Conservation (phyloP, 148 eudicot species). For the Cornus controversa region DNA sequence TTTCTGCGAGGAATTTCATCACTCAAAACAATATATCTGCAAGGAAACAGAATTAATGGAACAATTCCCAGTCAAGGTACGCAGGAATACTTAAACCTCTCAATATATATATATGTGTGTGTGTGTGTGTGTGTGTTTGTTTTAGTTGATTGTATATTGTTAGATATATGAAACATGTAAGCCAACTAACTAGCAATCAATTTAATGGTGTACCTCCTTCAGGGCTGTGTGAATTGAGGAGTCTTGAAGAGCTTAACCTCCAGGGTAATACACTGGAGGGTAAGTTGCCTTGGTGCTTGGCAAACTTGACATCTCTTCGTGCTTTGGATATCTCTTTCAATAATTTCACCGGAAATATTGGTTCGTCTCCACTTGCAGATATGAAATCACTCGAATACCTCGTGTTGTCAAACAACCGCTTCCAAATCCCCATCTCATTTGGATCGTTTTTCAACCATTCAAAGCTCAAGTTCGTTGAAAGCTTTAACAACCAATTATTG, state of each 20-base stretch:
- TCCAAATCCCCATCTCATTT: constrained; percentile 19
- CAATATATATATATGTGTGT: too few species aligned
- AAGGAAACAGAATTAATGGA: background rate
- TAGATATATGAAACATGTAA: too few species aligned
- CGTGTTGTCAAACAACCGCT: constrained; percentile 1
- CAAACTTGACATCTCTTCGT: constrained; percentile 3
- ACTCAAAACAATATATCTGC: background rate
- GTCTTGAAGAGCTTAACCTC: background rate
- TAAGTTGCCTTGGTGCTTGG: background rate
- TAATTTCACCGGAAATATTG: background rate
- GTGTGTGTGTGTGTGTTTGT: too few species aligned
- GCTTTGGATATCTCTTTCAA: background rate
- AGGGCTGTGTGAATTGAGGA: background rate
- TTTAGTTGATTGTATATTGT: too few species aligned
- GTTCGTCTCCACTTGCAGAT: background rate
- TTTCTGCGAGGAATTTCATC: background rate
- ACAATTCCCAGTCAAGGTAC: background rate
- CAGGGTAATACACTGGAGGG: background rate
- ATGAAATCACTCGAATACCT: constrained; percentile 9
- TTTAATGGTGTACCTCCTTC: too few species aligned
- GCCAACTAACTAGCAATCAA: too few species aligned
- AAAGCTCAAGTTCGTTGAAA: constrained; percentile 11
- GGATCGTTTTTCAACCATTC: constrained; percentile 7
- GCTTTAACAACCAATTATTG: background rate
- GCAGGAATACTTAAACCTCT: too few species aligned